Percentiles rank a stretch among this genome's conserved stretches.
These are phyloP conservation scores for Penicillium sp. DNA, from an alignment of 2,329 filamentous ascomycete genomes.

Conservation along the genomic window DNA sequence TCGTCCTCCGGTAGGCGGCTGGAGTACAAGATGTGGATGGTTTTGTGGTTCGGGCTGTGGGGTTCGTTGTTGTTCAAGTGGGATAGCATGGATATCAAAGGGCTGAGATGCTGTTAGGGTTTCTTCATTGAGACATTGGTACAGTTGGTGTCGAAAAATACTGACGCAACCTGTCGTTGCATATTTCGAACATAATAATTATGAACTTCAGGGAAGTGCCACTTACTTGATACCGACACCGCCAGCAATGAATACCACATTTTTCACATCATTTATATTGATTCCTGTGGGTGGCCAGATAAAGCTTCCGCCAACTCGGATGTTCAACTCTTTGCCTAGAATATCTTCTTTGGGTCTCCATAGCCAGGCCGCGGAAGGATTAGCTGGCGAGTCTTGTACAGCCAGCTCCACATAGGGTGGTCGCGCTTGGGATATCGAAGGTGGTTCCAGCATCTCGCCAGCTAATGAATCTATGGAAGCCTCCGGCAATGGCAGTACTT, in stretches of 20 bases:
- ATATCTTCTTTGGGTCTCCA: constrained; percentile 62
- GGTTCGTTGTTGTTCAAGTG: constrained; percentile 49
- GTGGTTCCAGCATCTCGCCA: constrained; percentile 22
- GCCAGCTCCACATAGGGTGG: constrained; percentile 70
- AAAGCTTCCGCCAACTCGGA: constrained; percentile 79
- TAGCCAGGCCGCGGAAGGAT: constrained; percentile 73
- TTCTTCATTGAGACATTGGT: neutral
- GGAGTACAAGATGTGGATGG: constrained; percentile 65
- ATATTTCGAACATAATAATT: neutral
- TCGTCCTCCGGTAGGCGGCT: constrained; percentile 42
- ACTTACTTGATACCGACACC: constrained; percentile 77
- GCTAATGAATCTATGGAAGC: constrained; percentile 16
- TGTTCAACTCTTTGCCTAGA: constrained; percentile 57
- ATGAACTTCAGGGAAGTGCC: neutral
- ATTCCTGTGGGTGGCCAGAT: constrained; percentile 64
- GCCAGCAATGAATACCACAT: constrained; percentile 72
- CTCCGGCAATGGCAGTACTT: constrained; percentile 31
- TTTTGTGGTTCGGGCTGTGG: constrained; percentile 40
- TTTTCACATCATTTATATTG: constrained; percentile 49
- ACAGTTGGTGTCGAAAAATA: neutral
- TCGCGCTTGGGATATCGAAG: constrained; percentile 27
- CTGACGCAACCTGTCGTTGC: neutral
- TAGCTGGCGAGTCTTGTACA: constrained; percentile 68
- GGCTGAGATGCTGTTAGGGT: constrained; percentile 43
- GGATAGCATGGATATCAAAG: constrained; percentile 70